These are phyloP conservation scores for Cryptococcus depauperatus DNA, from an alignment of 1,284 basidiomycete species.

Conservation along the genomic window DNA sequence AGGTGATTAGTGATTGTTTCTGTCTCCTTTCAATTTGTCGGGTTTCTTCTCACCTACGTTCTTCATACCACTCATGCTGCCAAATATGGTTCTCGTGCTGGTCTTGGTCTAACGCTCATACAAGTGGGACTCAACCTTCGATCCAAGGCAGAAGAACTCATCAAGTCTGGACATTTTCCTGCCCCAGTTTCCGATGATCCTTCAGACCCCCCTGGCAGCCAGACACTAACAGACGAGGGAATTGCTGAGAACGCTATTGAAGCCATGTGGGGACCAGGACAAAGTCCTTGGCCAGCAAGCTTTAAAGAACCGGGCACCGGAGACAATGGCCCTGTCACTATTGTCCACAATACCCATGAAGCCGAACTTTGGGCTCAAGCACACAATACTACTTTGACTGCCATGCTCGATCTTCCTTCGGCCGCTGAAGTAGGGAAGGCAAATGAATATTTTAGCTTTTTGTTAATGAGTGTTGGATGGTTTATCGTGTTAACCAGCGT, in stretches of 20 bases:
- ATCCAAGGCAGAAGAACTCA: slow-evolving; percentile 42
- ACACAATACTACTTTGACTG: slow-evolving; percentile 37
- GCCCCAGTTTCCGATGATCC: slow-evolving; percentile 30
- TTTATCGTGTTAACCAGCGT: slow-evolving; percentile 72
- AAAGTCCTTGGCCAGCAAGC: slow-evolving; percentile 21
- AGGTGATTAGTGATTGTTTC: slow-evolving; percentile 60
- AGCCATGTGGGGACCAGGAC: slow-evolving; percentile 33
- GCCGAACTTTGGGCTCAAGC: slow-evolving; percentile 37
- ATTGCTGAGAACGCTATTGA: slow-evolving; percentile 35
- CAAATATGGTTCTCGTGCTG: slow-evolving; percentile 87
- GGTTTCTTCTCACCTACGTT: slow-evolving; percentile 87
- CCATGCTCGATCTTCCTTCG: slow-evolving; percentile 30
- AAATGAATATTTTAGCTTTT: slow-evolving; percentile 76
- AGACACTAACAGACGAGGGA: slow-evolving; percentile 18
- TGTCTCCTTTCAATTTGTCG: slow-evolving; percentile 94
- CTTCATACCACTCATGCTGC: slow-evolving; percentile 91
- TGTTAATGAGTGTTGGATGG: slow-evolving; percentile 90
- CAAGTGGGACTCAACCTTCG: slow-evolving; percentile 85
- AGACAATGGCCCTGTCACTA: slow-evolving; percentile 17
- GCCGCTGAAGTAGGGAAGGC: slow-evolving; percentile 45
- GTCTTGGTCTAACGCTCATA: slow-evolving; percentile 88
- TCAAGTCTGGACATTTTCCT: slow-evolving; percentile 34
- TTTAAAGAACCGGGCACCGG: slow-evolving; percentile 16
- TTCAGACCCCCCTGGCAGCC: slow-evolving; percentile 23
- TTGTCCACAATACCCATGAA: slow-evolving; percentile 45